A percentile compares a stretch with the other conserved stretches of the same genome.
Evolutionary conservation across 805 yeast genomes (phyloP).

Genomic region (Barnettozyma pratensis): DNA sequence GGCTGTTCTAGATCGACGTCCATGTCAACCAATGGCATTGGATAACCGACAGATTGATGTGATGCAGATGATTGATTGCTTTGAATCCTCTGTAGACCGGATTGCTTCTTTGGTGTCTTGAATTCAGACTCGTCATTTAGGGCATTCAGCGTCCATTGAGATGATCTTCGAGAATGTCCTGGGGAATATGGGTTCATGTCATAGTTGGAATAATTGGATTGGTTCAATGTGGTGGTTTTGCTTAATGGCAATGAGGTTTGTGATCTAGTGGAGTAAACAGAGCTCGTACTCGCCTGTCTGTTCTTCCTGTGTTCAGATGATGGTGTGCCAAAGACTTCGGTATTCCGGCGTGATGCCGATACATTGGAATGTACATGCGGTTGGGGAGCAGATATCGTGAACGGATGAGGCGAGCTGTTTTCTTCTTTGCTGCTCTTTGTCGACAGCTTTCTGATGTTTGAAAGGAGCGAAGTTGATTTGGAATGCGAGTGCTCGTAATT

Average conservation of each 20-base stretch:
- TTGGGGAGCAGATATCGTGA: constrained; percentile 19
- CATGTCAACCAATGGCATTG: constrained; percentile 1
- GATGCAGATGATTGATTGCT: constrained; percentile 16
- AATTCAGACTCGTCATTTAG: constrained; percentile 9
- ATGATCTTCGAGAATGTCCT: constrained; percentile 24
- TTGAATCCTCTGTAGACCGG: constrained; percentile 21
- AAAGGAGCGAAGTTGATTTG: constrained; percentile 21
- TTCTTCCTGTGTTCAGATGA: constrained; percentile 7
- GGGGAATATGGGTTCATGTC: constrained; percentile 23
- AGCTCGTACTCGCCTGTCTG: constrained; percentile 23
- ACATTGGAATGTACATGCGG: constrained; percentile 6
- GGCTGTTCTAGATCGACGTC: constrained; percentile 56
- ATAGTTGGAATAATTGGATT: constrained; percentile 15
- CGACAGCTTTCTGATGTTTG: constrained; percentile 25
- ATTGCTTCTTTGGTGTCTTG: constrained; percentile 18
- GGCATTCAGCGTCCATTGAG: constrained; percentile 17
- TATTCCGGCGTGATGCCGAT: constrained; percentile 1
- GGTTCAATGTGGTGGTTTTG: constrained; percentile 22
- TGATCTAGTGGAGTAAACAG: constrained; percentile 20
- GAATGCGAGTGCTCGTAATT: constrained; percentile 4
- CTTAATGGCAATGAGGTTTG: constrained; percentile 24
- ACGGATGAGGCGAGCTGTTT: background rate
- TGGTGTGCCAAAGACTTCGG: constrained; percentile 1
- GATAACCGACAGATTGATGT: background rate
- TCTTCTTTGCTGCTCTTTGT: constrained; percentile 14